Percentiles rank a stretch among this genome's conserved stretches.
Conservation (phyloP, 1,284 basidiomycete genomes). For the Quambalaria eucalypti region DNA sequence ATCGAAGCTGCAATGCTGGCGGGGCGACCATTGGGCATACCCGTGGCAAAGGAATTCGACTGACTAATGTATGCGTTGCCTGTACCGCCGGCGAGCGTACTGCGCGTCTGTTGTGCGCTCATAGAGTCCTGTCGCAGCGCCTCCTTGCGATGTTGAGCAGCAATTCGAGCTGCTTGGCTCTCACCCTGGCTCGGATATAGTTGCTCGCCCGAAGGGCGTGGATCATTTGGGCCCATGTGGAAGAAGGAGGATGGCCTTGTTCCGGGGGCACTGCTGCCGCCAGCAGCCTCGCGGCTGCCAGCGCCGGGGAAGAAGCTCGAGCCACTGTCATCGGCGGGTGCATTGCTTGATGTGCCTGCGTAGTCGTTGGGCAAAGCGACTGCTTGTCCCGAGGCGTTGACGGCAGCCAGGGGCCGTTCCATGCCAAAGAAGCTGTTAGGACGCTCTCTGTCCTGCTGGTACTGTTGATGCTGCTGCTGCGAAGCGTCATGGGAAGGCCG, state of each 20-base stretch:
- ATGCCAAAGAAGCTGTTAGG: constrained; percentile 35
- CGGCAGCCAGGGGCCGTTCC: constrained; percentile 22
- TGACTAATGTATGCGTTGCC: constrained; percentile 27
- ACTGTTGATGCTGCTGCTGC: background rate
- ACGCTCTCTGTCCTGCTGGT: constrained; percentile 4
- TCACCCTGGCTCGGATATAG: background rate
- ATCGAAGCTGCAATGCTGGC: constrained; percentile 33
- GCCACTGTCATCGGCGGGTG: constrained; percentile 9
- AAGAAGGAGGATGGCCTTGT: constrained; percentile 29
- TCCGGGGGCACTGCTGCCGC: background rate
- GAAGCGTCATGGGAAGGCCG: background rate
- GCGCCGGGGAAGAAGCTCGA: constrained; percentile 2
- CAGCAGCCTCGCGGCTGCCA: background rate
- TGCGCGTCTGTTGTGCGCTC: background rate
- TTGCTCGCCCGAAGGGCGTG: background rate
- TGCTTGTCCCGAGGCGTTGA: constrained; percentile 18
- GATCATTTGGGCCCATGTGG: background rate
- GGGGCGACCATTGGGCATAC: constrained; percentile 25
- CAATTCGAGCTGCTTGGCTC: background rate
- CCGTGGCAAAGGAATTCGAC: constrained; percentile 10
- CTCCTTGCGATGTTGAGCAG: background rate
- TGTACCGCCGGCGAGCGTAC: constrained; percentile 18
- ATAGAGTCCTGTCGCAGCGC: constrained; percentile 18
- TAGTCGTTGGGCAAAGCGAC: constrained; percentile 14
- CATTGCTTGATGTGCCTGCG: constrained; percentile 11